Conservation (phyloP, 495 filamentous ascomycete species). For the Penicilliopsis zonata region DNA sequence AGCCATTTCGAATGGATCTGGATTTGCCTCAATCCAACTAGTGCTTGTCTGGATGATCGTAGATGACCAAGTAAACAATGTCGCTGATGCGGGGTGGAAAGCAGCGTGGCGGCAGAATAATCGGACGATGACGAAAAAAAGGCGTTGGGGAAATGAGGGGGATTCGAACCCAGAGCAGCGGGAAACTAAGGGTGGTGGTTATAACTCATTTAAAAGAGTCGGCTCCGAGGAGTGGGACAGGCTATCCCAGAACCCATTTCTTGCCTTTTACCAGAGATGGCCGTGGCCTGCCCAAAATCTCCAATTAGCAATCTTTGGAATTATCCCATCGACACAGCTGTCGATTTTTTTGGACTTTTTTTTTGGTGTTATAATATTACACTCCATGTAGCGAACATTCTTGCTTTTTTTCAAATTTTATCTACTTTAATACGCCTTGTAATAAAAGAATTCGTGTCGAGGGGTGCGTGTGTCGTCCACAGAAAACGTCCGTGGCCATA, state of each 20-base stretch:
- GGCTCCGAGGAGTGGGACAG: slow-evolving; percentile 35
- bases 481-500: slow-evolving; percentile 1
- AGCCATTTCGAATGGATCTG: slow-evolving; percentile 24
- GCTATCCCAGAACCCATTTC: slow-evolving; percentile 50
- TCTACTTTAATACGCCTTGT: not conserved
- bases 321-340: slow-evolving; percentile 22
- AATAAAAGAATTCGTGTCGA: not conserved
- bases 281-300: slow-evolving; percentile 48
- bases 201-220: slow-evolving; percentile 2
- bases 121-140: slow-evolving; percentile 4
- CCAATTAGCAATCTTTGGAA: slow-evolving; percentile 53
- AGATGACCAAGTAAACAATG: not conserved
- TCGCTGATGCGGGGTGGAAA: slow-evolving; percentile 6
- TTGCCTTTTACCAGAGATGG: slow-evolving; percentile 63
- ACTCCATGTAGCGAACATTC: not conserved
- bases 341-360: slow-evolving; percentile 22
- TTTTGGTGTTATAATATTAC: slow-evolving; percentile 4
- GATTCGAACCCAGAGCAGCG: slow-evolving; percentile 15
- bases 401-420: not conserved
- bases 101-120: slow-evolving; percentile 4
- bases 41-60: too few species aligned
- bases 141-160: slow-evolving; percentile 2
- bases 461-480: slow-evolving; percentile 3
- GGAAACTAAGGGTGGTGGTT: not conserved
- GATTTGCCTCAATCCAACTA: too few species aligned